Base-by-base conservation (phyloP, 495 filamentous ascomycete species). In the Apodospora peruviana region DNA sequence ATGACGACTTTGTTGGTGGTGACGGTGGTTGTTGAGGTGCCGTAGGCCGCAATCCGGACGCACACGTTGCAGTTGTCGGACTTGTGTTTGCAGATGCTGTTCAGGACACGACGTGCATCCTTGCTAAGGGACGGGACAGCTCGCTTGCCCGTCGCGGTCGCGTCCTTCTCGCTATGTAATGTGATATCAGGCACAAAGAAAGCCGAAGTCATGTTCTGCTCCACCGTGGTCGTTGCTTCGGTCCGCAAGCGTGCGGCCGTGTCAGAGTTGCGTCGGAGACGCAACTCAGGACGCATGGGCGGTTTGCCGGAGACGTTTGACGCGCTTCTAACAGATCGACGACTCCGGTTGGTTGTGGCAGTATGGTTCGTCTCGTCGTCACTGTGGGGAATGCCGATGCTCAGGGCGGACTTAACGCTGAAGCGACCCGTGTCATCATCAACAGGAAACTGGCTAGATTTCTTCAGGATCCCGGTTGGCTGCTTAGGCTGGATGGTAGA, bases 191-290 rank as follows among this genome's bases (percentile, higher is more conserved):
- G 68, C 21, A 74, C 65, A 56, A 76, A 74, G 62, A 90, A 88
- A 10, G 84, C 87, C n/a, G 87, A 91, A 1, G 88, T 91, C 83
- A 89, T 84, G 47, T 86, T 82, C 11, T 82, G 78, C 41, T 68
- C 60, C 7, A 32, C 27, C 29, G 54, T 62, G 23, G 55, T 52
- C 2, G 56, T 51, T 12, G 43, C 29, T 22, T 69, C 58, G 0
- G 39, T 17, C 12, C 50, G 56, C 10, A 57, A 50, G 27, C 47
- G 65, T 21, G 35, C 57, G 10, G 27, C 27, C 27, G 53, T 58
- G 14, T 65, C 69, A 7, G 64, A 66, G 47, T 63, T 61, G 47
- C 64, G 62, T 17, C 61, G 58, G 5, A 60, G 47, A 14, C 58
- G 58, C 20, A 64, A 62, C 11, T 53, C 53, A 5, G 58, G 39